phyloP scores from a whole-genome alignment of 1,139 yeast species.

The Trichomonascaceae sp. region DNA sequence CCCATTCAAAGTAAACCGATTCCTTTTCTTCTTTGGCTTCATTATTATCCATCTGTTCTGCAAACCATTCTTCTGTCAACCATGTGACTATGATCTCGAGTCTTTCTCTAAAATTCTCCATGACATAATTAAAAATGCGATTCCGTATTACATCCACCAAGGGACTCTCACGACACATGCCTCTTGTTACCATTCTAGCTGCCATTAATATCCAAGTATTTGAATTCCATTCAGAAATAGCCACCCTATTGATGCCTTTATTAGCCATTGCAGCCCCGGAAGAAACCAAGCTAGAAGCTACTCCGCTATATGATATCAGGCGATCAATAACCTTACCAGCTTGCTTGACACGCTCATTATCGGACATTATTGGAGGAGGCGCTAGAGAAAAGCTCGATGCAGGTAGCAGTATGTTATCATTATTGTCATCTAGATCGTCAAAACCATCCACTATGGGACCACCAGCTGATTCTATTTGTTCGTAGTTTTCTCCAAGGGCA shows the following conservation, averaged over 20 bases:
- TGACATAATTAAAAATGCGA: conserved; percentile 64
- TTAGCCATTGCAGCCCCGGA: conserved; percentile 22
- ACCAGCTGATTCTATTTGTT: conserved; percentile 24
- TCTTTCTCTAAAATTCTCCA: conserved; percentile 65
- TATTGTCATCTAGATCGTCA: conserved; percentile 20
- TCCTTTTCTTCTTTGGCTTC: conserved; percentile 14
- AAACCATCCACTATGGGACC: conserved; percentile 14
- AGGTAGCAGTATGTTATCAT: conserved; percentile 18
- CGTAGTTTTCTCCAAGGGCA: conserved; percentile 15
- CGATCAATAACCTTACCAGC: conserved; percentile 27
- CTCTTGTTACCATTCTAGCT: conserved; percentile 75
- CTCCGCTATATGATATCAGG: conserved; percentile 25
- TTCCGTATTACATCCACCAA: conserved; percentile 46
- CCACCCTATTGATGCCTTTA: conserved; percentile 30
- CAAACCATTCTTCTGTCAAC: conserved; percentile 95
- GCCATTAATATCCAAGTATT: conserved; percentile 76
- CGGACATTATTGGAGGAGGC: conserved; percentile 37
- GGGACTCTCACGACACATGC: conserved; percentile 36
- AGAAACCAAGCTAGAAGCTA: conserved; percentile 15
- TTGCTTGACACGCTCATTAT: conserved; percentile 23
- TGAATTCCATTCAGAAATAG: conserved; percentile 49
- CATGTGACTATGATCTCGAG: conserved; percentile 82
- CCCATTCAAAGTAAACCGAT: conserved; percentile 46
- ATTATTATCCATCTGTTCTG: conserved; percentile 42
- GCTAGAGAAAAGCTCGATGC: conserved; percentile 50